Evolutionary conservation across 2,329 filamentous ascomycete species (phyloP), one percentile per base, ranked within the genome.

Genomic region (Juglanconis oblonga): DNA sequence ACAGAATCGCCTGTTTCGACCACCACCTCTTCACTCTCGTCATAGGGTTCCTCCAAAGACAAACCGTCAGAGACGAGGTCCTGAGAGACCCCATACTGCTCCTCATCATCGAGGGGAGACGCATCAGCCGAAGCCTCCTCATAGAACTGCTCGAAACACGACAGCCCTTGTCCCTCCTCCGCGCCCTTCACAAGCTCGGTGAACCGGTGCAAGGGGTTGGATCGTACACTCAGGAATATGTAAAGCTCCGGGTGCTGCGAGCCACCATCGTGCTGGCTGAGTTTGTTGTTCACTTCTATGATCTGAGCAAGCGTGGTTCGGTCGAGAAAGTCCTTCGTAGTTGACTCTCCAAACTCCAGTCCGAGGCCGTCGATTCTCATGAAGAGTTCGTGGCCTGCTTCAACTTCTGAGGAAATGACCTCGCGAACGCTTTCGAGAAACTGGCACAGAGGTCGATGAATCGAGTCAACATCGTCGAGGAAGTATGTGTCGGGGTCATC

Each of bases 321-420:
- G 11, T 64, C 59, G n/a, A 64, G 56, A 31, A 64, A 64, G 5
- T 55, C 59, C 7, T 36, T 45, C 32, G 62, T 57, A 38, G 62
- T 64, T 29, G 62, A 50, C 45, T 83, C 80, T 24, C 78, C 72
- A 68, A 83, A 82, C 67, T 83, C 80, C 36, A 84, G 72, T 8
- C 79, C 79, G 45, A 84, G 74, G 61, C 81, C 77, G 33, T 83
- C 79, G 51, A 83, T 71, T 61, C 81, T 78, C 45, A 83, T 74
- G n/a, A 78, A 73, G 47, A 84, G 69, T 58, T 83, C 80, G 55
- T 84, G 81, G 17, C 76, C 73, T 3, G 70, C 59, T 5, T 71
- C 69, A 3, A 83, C 68, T 55, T 83, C 81, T 44, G 76, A 73
- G 17, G 71, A 68, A 13, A 84, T 72, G 63, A 82, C 79, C 6